These are phyloP conservation scores for Plasmodium gonderi DNA, from an alignment of 169 alveolate species.

Conservation along the genomic window DNA sequence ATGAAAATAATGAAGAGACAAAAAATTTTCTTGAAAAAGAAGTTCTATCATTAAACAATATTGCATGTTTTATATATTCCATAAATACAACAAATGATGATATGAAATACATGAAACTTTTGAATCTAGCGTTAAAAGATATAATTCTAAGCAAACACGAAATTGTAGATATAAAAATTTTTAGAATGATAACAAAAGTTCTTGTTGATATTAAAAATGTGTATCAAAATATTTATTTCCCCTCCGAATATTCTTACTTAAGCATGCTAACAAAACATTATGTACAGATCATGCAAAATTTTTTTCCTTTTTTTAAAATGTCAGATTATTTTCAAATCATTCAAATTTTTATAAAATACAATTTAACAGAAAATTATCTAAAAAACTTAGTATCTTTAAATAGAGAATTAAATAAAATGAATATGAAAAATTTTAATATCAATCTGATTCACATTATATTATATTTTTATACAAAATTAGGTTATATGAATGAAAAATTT, in stretches of 20 bases:
- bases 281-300: slow-evolving; percentile 16
- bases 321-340: slow-evolving; percentile 23
- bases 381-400: slow-evolving; percentile 24
- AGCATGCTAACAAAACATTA: slow-evolving; percentile 49
- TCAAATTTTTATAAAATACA: slow-evolving; percentile 63
- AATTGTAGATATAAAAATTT: slow-evolving; percentile 38
- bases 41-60: slow-evolving; percentile 13
- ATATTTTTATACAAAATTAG: slow-evolving; percentile 23
- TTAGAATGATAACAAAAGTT: slow-evolving; percentile 11
- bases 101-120: slow-evolving; percentile 25
- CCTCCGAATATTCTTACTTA: slow-evolving; percentile 70
- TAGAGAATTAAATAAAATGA: slow-evolving; percentile 35
- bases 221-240: slow-evolving; percentile 53
- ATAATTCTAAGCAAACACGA: slow-evolving; percentile 55
- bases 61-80: background rate
- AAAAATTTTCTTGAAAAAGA: slow-evolving; percentile 38
- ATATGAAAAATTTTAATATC: slow-evolving; percentile 26
- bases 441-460: slow-evolving; percentile 37
- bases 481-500: slow-evolving; percentile 46
- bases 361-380: slow-evolving; percentile 38
- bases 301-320: slow-evolving; percentile 21
- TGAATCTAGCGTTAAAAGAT: slow-evolving; percentile 37
- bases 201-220: slow-evolving; percentile 22
- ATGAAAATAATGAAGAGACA: slow-evolving; percentile 30
- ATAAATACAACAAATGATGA: slow-evolving; percentile 30